Percentiles rank a stretch among this genome's conserved stretches.
Evolutionary conservation across 2,329 filamentous ascomycete species (phyloP).

Genomic region (Botrytis tulipae): DNA sequence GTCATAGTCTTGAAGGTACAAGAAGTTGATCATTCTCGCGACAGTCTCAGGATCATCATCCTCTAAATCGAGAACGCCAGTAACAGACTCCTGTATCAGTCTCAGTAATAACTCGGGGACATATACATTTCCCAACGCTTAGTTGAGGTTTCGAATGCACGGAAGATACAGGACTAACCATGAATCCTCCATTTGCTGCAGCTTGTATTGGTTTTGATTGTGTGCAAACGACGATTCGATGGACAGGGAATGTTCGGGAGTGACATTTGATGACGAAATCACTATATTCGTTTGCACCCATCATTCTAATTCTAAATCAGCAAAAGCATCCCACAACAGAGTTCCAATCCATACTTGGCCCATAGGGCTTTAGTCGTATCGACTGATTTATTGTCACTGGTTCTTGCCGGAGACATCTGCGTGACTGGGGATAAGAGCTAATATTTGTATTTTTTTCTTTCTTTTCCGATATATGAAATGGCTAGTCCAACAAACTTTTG

Average conservation of each 20-base stretch:
- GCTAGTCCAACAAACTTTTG: not conserved
- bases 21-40: conserved; percentile 36
- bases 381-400: not conserved
- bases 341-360: not conserved
- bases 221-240: conserved; percentile 27
- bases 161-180: conserved; percentile 18
- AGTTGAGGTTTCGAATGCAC: not conserved
- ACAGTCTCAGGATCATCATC: conserved; percentile 21
- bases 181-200: conserved; percentile 21
- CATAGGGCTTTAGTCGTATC: not conserved
- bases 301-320: conserved; percentile 1
- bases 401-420: not conserved
- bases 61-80: conserved; percentile 7
- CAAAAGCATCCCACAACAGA: not conserved
- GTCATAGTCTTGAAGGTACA: conserved; percentile 50
- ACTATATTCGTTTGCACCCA: conserved; percentile 21
- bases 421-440: not conserved
- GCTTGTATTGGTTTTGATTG: conserved; percentile 27
- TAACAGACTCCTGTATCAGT: conserved; percentile 14
- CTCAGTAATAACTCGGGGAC: not conserved
- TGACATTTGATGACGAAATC: conserved; percentile 28
- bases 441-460: not conserved
- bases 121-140: not conserved
- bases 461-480: not conserved
- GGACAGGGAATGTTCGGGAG: conserved; percentile 26